phyloP scores from a whole-genome alignment of 345 rosid species.

The Diplotaxis tenuifolia region DNA sequence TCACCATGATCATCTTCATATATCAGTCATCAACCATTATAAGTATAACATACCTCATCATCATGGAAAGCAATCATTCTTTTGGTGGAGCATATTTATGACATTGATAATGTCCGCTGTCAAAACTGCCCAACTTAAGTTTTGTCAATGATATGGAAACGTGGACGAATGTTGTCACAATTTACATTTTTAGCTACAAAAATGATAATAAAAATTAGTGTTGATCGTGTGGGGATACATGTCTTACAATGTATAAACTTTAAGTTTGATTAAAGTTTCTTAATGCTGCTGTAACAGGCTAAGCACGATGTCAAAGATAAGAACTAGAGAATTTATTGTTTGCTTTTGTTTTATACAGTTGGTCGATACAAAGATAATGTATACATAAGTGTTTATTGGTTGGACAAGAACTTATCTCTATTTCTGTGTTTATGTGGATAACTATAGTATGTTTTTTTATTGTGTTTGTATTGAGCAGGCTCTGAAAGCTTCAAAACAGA shows the following conservation, averaged over 20 bases:
- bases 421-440: neutral
- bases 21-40: too few species aligned
- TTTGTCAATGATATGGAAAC: too few species aligned
- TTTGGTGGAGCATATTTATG: too few species aligned
- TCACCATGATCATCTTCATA: too few species aligned
- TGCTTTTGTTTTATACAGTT: neutral
- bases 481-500: conserved; percentile 53
- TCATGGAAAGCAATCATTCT: too few species aligned
- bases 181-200: too few species aligned
- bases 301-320: conserved; percentile 72
- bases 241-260: conserved; percentile 67
- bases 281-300: conserved; percentile 41
- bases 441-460: neutral
- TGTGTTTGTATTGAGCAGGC: conserved; percentile 41
- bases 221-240: conserved; percentile 74
- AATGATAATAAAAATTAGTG: conserved; percentile 70
- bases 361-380: neutral
- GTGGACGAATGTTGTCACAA: too few species aligned
- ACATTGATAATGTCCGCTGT: too few species aligned
- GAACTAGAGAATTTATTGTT: conserved; percentile 74
- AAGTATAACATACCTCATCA: too few species aligned
- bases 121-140: too few species aligned
- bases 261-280: neutral
- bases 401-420: neutral
- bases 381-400: neutral